Base-by-base conservation (phyloP, 768 basidiomycete species). In the Phylloporus arenicola region DNA sequence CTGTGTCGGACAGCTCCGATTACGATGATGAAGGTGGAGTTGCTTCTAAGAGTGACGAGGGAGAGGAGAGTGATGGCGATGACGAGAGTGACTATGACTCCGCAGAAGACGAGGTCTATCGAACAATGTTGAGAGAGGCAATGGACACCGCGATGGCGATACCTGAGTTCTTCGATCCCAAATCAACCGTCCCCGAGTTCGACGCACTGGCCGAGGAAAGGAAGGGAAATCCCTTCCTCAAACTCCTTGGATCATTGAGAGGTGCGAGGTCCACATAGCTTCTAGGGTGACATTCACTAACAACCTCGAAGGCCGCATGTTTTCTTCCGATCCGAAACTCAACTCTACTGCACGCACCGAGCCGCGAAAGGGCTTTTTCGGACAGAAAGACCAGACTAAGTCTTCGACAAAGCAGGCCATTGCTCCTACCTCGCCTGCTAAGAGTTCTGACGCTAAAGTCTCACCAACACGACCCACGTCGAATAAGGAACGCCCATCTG, bases 161-260 rank as follows among this genome's bases (percentile, higher is more conserved):
- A 37, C 71, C 78, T 17, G 83, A 83, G 48, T 82, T 81, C 64
- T 72, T 80, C 44, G 79, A 84, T 59, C 71, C 72, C 27, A 72
- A 68, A 48, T 70, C 72, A 7, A 61, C 68, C 3, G 70, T 76
- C 4, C 71, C 80, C 46, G 72, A 77, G 43, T 74, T 76, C 42
- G 63, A 72, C 35, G 64, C 72, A 12, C 55, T 73, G 6, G 65
- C 68, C 13, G 79, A 82, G 20, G 75, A 79, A 46, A 72, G 75
- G 46, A 83, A 83, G 60, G 79, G 75, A 17, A 92, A 92, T 60
- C 86, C 88, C 0, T 90, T 92, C 64, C 64, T 91, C 58, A 89
- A 83, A 62, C 65, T 90, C 31, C 70, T 92, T 55, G 83, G 83
- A 31, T 83, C 85, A 13, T 64, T 92, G 50, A 76, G 83, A 79